phyloP scores from a whole-genome alignment of 192 early-diverging fungal species.

The Coemansia sp. region DNA sequence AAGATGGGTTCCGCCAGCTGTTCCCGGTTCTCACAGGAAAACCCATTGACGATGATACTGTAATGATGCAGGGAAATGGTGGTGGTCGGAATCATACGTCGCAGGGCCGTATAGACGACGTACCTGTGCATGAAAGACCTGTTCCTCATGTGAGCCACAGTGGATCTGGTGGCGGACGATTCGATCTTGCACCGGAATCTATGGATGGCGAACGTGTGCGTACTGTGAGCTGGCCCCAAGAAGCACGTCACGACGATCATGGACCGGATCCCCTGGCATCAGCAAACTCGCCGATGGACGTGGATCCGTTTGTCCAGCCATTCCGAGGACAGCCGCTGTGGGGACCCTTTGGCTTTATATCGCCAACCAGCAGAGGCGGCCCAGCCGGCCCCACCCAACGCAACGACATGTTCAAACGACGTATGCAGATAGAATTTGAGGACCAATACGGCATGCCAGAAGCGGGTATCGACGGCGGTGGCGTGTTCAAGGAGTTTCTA shows the following conservation, averaged over 20 bases:
- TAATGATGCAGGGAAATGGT: neutral
- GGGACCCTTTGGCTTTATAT: neutral
- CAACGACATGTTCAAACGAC: conserved; percentile 68
- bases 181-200: neutral
- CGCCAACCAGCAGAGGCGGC: neutral
- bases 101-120: neutral
- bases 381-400: conserved; percentile 6
- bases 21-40: conserved; percentile 57
- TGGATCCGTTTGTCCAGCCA: neutral
- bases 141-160: neutral
- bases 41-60: neutral
- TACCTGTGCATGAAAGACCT: neutral
- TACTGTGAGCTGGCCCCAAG: neutral
- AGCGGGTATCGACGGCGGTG: conserved; percentile 95
- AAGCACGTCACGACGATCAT: neutral
- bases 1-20: conserved; percentile 82
- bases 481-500: conserved; percentile 97
- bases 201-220: neutral
- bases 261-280: neutral
- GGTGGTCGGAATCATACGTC: neutral
- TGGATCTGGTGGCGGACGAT: neutral
- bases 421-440: conserved; percentile 83
- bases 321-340: neutral
- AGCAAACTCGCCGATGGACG: neutral
- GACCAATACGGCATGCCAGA: conserved; percentile 81